Evolutionary conservation across 1,284 basidiomycete species (phyloP), one percentile per base, ranked within the genome.

Genomic region (Trametes sp.): DNA sequence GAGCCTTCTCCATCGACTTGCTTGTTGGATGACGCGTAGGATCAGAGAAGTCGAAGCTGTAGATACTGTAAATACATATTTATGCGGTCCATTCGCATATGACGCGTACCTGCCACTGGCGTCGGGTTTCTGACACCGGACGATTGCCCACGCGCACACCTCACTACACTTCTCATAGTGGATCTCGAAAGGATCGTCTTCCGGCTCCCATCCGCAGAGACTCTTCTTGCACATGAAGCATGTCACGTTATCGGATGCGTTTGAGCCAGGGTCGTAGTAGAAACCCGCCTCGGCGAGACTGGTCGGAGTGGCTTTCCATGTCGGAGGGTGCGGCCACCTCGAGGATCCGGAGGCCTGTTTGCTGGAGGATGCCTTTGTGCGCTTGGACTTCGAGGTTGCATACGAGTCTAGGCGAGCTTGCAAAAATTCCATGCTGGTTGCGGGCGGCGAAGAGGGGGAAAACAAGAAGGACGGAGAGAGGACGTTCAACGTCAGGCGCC

Each of bases 271-370:
- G 59, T 81, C 81, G 75, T 83, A 93, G 80, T 86, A 94, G 78
- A 95, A 96, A 14, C 94, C 94, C 2, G 94, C 94, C 64, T 89
- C 85, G 1, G 94, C 89, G 28, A 96, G 85, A 4, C 83, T 80
- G 52, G 82, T 76, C 1, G 94, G 87, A 48, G 84, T 94, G 49
- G 94, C 88, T 62, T 78, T 76, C 74, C 85, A 89, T 42, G 76
- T 71, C 0, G 74, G 55, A 2, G 87, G 82, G 68, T 93, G 90
- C 0, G 89, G 86, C 90, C 90, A 93, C 76, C 85, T 89, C 53
- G 86, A 58, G 29, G 76, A 73, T 2, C 75, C 73, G 9, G 75
- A 67, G 1, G 81, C 77, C 1, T 72, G 53, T 60, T 77, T 80
- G 45, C 65, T 71, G 3, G 73, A 69, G 0, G 77, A 72, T 3